These are phyloP conservation scores for Phytophthora niederhauseri DNA, from an alignment of 352 stramenopile genomes.

Conservation along the genomic window DNA sequence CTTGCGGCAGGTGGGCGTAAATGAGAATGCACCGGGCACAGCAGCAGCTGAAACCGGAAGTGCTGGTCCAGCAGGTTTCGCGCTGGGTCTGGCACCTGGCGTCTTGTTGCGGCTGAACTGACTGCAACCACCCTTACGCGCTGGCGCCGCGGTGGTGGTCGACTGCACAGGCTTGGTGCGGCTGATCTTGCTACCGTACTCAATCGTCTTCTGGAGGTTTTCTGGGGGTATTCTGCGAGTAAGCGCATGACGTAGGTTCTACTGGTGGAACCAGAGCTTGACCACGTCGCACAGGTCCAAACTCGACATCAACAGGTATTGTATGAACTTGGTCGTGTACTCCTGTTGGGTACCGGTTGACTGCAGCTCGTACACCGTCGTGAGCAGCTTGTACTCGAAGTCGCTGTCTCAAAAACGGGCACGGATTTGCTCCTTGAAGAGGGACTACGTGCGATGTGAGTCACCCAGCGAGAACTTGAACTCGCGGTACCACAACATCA, in stretches of 20 bases:
- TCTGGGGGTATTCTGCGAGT: neutral
- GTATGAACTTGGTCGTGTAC: neutral
- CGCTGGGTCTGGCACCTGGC: neutral
- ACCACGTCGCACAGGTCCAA: neutral
- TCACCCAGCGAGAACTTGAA: neutral
- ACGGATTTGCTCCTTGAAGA: slow-evolving; percentile 7
- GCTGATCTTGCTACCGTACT: neutral
- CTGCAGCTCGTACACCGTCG: neutral
- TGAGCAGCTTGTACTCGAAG: slow-evolving; percentile 7
- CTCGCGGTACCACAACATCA: slow-evolving; percentile 11
- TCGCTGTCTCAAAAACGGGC: neutral
- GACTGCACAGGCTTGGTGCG: neutral
- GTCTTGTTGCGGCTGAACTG: neutral
- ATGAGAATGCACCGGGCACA: neutral
- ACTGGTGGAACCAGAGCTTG: neutral
- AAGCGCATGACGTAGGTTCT: neutral
- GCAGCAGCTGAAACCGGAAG: neutral
- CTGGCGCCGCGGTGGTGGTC: too few species aligned
- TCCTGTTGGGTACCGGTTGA: neutral
- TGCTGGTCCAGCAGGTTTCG: neutral
- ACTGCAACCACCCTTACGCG: neutral
- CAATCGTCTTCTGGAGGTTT: neutral
- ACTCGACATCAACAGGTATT: neutral
- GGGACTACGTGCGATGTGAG: neutral
- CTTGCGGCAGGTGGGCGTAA: slow-evolving; percentile 4